Conservation (phyloP, 768 basidiomycete species). For the Russula foetens region DNA sequence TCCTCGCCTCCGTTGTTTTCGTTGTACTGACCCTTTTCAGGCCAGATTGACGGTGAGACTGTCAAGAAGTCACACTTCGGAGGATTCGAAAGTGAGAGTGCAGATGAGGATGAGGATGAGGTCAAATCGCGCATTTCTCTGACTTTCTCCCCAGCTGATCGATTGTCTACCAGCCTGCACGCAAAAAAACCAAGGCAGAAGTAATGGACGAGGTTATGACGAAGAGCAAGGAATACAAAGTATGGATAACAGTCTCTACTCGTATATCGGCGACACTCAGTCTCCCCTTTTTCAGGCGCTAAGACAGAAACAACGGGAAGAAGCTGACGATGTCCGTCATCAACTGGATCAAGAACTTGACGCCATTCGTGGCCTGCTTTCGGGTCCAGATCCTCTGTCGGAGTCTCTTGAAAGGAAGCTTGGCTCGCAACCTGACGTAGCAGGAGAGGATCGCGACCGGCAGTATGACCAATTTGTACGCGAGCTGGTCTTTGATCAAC, state of each 20-base stretch:
- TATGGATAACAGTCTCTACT: slow-evolving; percentile 26
- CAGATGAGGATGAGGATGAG: slow-evolving; percentile 42
- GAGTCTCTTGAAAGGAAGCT: slow-evolving; percentile 20
- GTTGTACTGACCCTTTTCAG: slow-evolving; percentile 27
- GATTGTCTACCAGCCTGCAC: slow-evolving; percentile 45
- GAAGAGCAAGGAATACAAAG: slow-evolving; percentile 95
- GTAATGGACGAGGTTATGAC: slow-evolving; percentile 98
- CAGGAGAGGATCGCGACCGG: slow-evolving; percentile 34
- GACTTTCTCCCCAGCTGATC: slow-evolving; percentile 1
- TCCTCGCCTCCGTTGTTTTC: background rate
- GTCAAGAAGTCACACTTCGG: slow-evolving; percentile 76
- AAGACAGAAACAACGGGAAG: slow-evolving; percentile 82
- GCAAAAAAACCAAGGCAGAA: slow-evolving; percentile 89
- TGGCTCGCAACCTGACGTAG: background rate
- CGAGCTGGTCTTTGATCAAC: slow-evolving; percentile 86
- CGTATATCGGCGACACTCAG: background rate
- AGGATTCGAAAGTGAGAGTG: slow-evolving; percentile 70
- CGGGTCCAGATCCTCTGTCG: slow-evolving; percentile 40
- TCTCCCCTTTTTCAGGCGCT: slow-evolving; percentile 44
- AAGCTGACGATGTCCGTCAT: slow-evolving; percentile 78
- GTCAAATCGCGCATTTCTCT: slow-evolving; percentile 17
- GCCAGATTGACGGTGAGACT: slow-evolving; percentile 57
- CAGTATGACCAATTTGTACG: slow-evolving; percentile 92
- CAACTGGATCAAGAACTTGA: slow-evolving; percentile 87
- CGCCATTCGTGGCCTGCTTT: slow-evolving; percentile 67